Percentiles rank a stretch among this genome's conserved stretches.
Evolutionary conservation across 2,329 filamentous ascomycete species (phyloP).

Genomic region (Cercospora zeae-maydis): DNA sequence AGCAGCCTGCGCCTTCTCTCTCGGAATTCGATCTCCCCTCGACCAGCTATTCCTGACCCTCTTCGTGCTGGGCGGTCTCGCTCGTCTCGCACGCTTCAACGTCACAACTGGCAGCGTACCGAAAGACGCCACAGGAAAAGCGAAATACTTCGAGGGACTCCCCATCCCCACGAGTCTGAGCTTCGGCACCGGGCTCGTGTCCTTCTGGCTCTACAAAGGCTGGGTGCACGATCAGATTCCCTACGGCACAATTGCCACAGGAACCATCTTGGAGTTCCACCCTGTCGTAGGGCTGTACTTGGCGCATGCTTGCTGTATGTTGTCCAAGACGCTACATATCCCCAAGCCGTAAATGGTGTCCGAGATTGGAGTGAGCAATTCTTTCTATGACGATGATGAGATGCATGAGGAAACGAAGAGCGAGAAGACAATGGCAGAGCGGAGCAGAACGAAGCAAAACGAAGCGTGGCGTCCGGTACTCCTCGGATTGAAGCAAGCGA

Average conservation of each 20-base stretch:
- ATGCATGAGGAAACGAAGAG: not conserved
- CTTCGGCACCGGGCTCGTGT: constrained; percentile 73
- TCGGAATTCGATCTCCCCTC: constrained; percentile 77
- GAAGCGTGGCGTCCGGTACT: constrained; percentile 3
- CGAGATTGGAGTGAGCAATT: not conserved
- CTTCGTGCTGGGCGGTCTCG: constrained; percentile 93
- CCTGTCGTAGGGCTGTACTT: constrained; percentile 77
- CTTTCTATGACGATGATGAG: not conserved
- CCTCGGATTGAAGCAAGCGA: not conserved
- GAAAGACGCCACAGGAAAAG: constrained; percentile 88
- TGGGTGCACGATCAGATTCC: constrained; percentile 80
- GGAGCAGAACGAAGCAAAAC: not conserved
- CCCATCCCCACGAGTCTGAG: constrained; percentile 88
- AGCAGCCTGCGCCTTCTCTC: constrained; percentile 78
- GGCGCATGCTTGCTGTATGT: constrained; percentile 89
- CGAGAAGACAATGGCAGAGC: not conserved
- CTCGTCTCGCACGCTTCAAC: constrained; percentile 93
- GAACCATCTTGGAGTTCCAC: constrained; percentile 74
- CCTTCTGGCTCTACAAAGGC: constrained; percentile 77
- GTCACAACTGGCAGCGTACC: constrained; percentile 86
- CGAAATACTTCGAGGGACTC: constrained; percentile 92
- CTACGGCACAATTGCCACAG: constrained; percentile 64
- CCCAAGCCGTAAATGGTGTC: constrained; percentile 63
- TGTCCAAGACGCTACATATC: constrained; percentile 89
- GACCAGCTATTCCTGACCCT: constrained; percentile 80